Evolutionary conservation across 352 stramenopile genomes (phyloP).

Genomic region (Pythium aquatile): DNA sequence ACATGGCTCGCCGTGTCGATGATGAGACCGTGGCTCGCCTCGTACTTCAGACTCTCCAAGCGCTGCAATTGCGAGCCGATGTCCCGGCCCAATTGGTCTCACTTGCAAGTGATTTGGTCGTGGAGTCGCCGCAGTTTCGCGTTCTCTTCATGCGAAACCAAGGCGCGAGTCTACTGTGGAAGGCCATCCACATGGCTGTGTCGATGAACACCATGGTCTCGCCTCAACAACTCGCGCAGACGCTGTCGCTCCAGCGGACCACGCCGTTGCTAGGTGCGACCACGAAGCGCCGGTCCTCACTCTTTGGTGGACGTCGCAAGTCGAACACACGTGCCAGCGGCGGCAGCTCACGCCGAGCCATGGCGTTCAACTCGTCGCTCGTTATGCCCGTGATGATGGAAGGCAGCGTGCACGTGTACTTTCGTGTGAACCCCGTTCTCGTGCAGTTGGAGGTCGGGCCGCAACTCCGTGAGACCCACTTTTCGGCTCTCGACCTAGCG

Average conservation of each 20-base stretch:
- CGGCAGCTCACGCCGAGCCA: conserved; percentile 21
- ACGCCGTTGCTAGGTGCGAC: conserved; percentile 9
- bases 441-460: conserved; percentile 32
- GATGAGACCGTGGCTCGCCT: conserved; percentile 38
- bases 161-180: conserved; percentile 44
- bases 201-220: conserved; percentile 5
- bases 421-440: conserved; percentile 33
- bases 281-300: conserved; percentile 31
- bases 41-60: conserved; percentile 48
- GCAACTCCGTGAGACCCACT: conserved; percentile 26
- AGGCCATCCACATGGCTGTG: conserved; percentile 35
- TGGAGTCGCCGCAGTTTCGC: conserved; percentile 35
- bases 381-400: conserved; percentile 27
- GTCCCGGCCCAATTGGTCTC: conserved; percentile 39
- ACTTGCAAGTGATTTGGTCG: conserved; percentile 42
- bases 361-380: conserved; percentile 35
- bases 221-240: conserved; percentile 9
- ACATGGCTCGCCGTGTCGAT: conserved; percentile 37
- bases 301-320: conserved; percentile 36
- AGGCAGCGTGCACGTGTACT: conserved; percentile 29
- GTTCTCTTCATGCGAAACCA: conserved; percentile 47
- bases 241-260: conserved; percentile 2
- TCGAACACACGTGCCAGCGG: conserved; percentile 1
- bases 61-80: conserved; percentile 36
- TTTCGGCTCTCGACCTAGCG: background rate